Evolutionary conservation across 176 grass and related monocot genomes (phyloP), one percentile per base, ranked within the genome.

Genomic region (Rhynchospora tenuis): DNA sequence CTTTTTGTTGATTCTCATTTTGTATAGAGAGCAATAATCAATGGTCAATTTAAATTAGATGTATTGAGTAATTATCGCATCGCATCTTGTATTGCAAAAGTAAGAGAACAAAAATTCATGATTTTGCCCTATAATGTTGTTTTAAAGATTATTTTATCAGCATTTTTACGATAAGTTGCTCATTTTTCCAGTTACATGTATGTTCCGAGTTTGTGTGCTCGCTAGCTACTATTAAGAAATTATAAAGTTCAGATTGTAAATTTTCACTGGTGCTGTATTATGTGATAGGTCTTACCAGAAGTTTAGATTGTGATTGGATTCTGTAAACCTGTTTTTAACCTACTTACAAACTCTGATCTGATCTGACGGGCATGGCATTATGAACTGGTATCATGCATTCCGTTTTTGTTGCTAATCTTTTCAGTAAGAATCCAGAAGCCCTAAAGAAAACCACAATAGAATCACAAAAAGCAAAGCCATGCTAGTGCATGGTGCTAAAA

Each of bases 1-100:
- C 15, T 71, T 71, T 54, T 27, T 68, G 1, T 68, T 75, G 28
- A 44, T 75, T 75, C 46, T 29, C 70, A 74, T 51, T 12, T 51
- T 76, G 73, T 76, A 76, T 76, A 82, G 44, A 64, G 58, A 61
- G 29, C 15, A 63, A 81, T 81, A 61, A 63, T 23, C 31, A 42
- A 14, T 81, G 56, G 29, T 81, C 31, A 45, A 62, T 22, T 43
- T 19, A 81, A 44, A 81, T 44, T 24, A 45, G 22, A 61, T 61
- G 33, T 47, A 63, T 43, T 63, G 31, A 81, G 56, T 63, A 15
- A 59, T 58, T 55, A 14, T 80, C 7, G 7, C 42, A 59, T 1
- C 15, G 0, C 6, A 59, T 59, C 16, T 38, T 80, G 76, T 58
- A 79, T 59, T 58, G 15, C 28, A 4, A 80, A 42, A 54, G 2